Evolutionary conservation across 352 stramenopile genomes (phyloP).

Genomic region (Globisporangium uncinulatum): DNA sequence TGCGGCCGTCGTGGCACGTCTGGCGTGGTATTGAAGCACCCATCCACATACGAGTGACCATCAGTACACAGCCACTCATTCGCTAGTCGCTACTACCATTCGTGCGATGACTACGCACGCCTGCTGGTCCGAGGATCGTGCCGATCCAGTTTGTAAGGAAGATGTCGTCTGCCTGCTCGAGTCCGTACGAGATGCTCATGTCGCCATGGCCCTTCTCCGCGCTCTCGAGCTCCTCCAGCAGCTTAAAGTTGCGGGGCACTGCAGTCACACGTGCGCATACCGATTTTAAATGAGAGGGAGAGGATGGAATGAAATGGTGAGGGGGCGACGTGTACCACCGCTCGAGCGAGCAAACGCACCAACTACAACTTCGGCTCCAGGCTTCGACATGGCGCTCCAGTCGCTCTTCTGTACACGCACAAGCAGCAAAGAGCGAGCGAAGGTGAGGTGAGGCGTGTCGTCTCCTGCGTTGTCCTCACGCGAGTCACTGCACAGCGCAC

Average conservation of each 20-base stretch:
- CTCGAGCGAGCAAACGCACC: constrained; percentile 21
- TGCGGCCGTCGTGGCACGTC: constrained; percentile 94
- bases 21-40: constrained; percentile 16
- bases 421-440: no score
- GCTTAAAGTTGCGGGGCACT: constrained; percentile 93
- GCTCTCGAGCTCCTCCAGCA: constrained; percentile 91
- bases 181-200: constrained; percentile 93
- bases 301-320: no score
- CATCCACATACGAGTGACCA: not conserved
- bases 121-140: constrained; percentile 94
- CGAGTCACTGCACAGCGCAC: no score
- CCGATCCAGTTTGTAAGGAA: constrained; percentile 98
- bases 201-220: constrained; percentile 91
- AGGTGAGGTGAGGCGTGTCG: no score
- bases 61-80: not conserved
- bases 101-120: constrained; percentile 56
- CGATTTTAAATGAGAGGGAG: not conserved
- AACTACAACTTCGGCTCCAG: constrained; percentile 76
- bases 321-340: not conserved
- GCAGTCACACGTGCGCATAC: not conserved
- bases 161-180: constrained; percentile 96
- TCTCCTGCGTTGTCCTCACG: no score
- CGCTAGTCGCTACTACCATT: not conserved
- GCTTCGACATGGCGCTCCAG: constrained; percentile 46
- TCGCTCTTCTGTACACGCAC: no score